A percentile compares a stretch with the other conserved stretches of the same genome.
Evolutionary conservation across 1,284 basidiomycete genomes (phyloP).

Genomic region (Leccinum ponderosum): DNA sequence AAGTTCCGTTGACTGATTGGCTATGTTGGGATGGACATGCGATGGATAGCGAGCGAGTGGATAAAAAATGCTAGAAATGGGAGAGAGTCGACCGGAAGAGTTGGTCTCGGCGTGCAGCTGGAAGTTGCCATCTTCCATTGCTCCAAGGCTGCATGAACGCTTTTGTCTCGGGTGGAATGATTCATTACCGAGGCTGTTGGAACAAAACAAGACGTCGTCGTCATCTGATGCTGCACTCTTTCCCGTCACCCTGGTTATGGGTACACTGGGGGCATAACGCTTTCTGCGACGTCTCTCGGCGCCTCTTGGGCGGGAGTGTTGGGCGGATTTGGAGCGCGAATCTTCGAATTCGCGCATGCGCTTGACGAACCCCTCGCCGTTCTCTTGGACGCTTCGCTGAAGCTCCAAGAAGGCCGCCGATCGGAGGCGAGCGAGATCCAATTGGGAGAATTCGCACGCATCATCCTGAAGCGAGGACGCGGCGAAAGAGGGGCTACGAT

Average conservation of each 20-base stretch:
- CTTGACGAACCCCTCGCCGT: slow-evolving; percentile 64
- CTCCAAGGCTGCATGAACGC: slow-evolving; percentile 44
- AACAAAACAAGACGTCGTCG: slow-evolving; percentile 57
- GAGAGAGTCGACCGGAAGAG: slow-evolving; percentile 24
- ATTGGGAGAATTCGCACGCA: slow-evolving; percentile 22
- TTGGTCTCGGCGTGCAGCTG: slow-evolving; percentile 16
- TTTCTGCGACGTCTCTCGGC: slow-evolving; percentile 41
- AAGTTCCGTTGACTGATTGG: slow-evolving; percentile 16
- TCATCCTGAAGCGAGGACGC: slow-evolving; percentile 14
- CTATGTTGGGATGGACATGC: slow-evolving; percentile 11
- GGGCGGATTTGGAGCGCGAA: slow-evolving; percentile 42
- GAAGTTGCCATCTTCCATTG: slow-evolving; percentile 37
- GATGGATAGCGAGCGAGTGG: slow-evolving; percentile 14
- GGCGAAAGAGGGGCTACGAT: slow-evolving; percentile 24
- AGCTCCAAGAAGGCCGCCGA: slow-evolving; percentile 66
- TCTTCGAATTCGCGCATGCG: slow-evolving; percentile 73
- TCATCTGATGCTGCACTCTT: slow-evolving; percentile 38
- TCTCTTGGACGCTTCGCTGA: slow-evolving; percentile 57
- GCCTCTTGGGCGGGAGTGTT: slow-evolving; percentile 39
- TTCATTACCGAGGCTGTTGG: slow-evolving; percentile 35
- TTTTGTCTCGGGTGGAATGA: slow-evolving; percentile 33
- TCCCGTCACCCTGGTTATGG: slow-evolving; percentile 10
- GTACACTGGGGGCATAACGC: slow-evolving; percentile 32
- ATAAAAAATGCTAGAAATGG: slow-evolving; percentile 24
- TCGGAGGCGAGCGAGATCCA: slow-evolving; percentile 49